Conservation (phyloP, 2,329 filamentous ascomycete genomes). For the Cylindrodendrum hubeiense region DNA sequence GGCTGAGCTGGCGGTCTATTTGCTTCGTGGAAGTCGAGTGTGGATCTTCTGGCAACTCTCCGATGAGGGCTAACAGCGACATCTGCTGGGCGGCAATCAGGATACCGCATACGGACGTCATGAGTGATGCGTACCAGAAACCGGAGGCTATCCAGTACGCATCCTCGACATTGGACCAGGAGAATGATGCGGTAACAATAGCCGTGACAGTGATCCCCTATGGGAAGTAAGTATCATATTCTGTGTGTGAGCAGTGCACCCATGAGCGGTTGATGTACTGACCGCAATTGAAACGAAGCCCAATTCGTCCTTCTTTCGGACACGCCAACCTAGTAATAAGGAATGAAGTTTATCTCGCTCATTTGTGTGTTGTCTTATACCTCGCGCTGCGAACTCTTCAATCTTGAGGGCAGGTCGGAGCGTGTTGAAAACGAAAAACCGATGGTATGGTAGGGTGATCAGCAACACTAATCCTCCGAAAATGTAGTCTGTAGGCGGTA, state of each 20-base stretch:
- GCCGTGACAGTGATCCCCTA: constrained; percentile 6
- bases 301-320: constrained; percentile 12
- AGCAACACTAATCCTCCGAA: constrained; percentile 5
- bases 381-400: neutral
- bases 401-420: constrained; percentile 3
- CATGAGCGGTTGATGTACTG: neutral
- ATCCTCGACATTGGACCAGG: constrained; percentile 4
- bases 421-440: constrained; percentile 10
- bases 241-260: neutral
- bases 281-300: constrained; percentile 12
- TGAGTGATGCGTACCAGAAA: constrained; percentile 9
- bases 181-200: constrained; percentile 9
- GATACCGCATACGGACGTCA: constrained; percentile 10
- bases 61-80: constrained; percentile 9
- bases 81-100: constrained; percentile 14
- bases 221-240: neutral
- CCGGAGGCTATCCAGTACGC: constrained; percentile 5
- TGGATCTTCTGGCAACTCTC: constrained; percentile 2
- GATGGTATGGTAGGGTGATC: constrained; percentile 9
- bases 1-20: constrained; percentile 8
- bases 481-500: neutral
- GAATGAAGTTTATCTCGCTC: constrained; percentile 3
- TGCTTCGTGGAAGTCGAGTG: neutral
- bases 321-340: neutral
- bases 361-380: neutral